Evolutionary conservation across 1,139 yeast species (phyloP), one percentile per base, ranked within the genome.

Genomic region (Magnusiomyces suaveolens): DNA sequence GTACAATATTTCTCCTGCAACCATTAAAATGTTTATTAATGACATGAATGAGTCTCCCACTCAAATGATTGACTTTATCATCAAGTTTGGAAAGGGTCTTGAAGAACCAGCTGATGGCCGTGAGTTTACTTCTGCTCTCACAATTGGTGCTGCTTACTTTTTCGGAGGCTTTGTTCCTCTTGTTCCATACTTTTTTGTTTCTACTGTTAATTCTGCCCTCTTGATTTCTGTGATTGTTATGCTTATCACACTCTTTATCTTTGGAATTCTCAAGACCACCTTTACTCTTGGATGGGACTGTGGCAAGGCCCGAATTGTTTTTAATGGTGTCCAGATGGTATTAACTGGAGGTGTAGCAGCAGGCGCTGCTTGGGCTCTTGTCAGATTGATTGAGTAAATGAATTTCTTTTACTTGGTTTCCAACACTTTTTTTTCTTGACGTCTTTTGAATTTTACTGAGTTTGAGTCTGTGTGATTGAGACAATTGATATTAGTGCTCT

Each of bases 311-410:
- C 82, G 81, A 64, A 86, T 87, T 64, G 72, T 85, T 3, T 71
- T 74, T 50, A 96, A 89, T 68, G 97, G 97, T 52, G 55, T 85
- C 46, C 95, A 89, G 71, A 92, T 92, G 97, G 83, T 89, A 55
- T 72, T 85, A 23, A 90, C 88, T 53, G 98, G 98, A 47, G 95
- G 97, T 20, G 73, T 86, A 38, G 98, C 98, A 26, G 98, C 98
- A 2, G 95, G 96, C 8, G 87, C 95, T 29, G 97, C 98, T 24
- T 92, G 96, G 96, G 82, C 82, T 50, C 79, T 90, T 67, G 97
- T 92, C 49, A 84, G 82, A 66, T 72, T 84, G 60, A 83, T 89
- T 60, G 96, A 84, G 57, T 68, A 46, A 48, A n/a, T 8, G 12
- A 29, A 29, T 29, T 12, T 29, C 12, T 29, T 29, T 29, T 29